Percentiles rank a stretch among this genome's conserved stretches.
Evolutionary conservation across 129 eudicot genomes (phyloP).

Genomic region (Dittrichia graveolens): DNA sequence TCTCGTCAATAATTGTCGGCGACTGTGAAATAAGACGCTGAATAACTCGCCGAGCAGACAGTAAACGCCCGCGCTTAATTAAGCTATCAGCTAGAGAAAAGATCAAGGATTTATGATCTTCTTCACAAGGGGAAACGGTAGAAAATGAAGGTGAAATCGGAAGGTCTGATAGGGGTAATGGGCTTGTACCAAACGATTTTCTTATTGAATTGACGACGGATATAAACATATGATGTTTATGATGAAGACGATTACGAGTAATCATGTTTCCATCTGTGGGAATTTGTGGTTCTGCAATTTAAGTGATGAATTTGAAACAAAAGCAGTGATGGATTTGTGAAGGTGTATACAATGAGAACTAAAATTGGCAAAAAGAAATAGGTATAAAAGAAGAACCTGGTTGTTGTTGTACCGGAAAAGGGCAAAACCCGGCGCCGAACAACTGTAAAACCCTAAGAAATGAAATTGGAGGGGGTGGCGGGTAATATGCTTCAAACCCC

Average conservation of each 20-base stretch:
- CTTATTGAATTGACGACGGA: slow-evolving; percentile 13
- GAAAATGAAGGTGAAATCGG: slow-evolving; percentile 22
- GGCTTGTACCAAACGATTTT: slow-evolving; percentile 34
- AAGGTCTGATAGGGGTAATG: slow-evolving; percentile 36
- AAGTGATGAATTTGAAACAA: background rate
- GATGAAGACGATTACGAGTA: slow-evolving; percentile 16
- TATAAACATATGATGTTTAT: slow-evolving; percentile 7
- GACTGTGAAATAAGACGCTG: slow-evolving; percentile 45
- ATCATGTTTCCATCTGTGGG: slow-evolving; percentile 32
- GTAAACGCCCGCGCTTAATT: slow-evolving; percentile 39
- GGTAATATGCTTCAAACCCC: slow-evolving; percentile 19
- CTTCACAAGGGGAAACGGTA: slow-evolving; percentile 8
- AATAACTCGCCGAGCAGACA: slow-evolving; percentile 53
- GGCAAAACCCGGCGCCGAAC: slow-evolving; percentile 26
- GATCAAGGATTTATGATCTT: slow-evolving; percentile 44
- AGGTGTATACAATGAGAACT: background rate
- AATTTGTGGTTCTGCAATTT: slow-evolving; percentile 18
- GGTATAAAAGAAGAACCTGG: background rate
- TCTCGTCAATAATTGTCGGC: slow-evolving; percentile 37
- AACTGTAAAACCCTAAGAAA: slow-evolving; percentile 34
- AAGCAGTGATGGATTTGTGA: slow-evolving; percentile 7
- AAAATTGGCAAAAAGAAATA: background rate
- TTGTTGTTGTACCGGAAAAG: slow-evolving; percentile 12
- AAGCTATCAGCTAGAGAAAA: slow-evolving; percentile 51
- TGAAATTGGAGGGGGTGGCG: slow-evolving; percentile 25